These are phyloP conservation scores for Climacium dendroides DNA, from an alignment of 225 moss, liverwort and hornwort genomes.

Conservation along the genomic window DNA sequence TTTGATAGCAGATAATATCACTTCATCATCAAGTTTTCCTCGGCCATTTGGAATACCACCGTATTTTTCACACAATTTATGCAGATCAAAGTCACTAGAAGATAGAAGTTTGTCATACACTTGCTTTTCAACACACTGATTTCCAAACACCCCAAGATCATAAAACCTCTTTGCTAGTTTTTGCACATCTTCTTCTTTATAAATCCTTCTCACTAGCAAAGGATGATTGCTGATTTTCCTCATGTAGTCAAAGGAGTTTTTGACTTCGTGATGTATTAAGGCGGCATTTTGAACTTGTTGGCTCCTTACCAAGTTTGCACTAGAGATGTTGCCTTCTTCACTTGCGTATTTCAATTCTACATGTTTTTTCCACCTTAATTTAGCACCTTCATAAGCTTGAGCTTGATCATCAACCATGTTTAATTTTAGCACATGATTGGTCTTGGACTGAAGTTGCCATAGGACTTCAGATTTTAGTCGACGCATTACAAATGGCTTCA, in stretches of 20 bases:
- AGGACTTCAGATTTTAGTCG: neutral
- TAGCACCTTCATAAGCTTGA: neutral
- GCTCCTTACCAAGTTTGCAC: fast-evolving
- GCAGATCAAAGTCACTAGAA: neutral
- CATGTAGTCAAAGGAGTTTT: neutral
- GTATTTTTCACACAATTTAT: neutral
- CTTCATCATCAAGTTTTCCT: neutral
- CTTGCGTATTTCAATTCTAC: neutral
- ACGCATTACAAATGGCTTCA: neutral
- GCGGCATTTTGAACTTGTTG: neutral
- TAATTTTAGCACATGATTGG: neutral
- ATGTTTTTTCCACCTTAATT: neutral
- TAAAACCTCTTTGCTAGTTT: neutral
- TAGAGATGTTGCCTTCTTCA: neutral
- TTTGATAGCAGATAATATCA: neutral
- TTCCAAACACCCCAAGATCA: neutral
- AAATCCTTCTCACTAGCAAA: neutral
- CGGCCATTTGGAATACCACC: neutral
- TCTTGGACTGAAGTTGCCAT: neutral
- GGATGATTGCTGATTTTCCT: neutral
- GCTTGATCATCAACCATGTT: neutral
- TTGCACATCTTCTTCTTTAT: neutral
- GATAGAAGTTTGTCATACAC: neutral
- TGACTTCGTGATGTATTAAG: neutral
- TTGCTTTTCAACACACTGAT: neutral